Evolutionary conservation across 768 basidiomycete species (phyloP).

Genomic region (Grammothele lineata): DNA sequence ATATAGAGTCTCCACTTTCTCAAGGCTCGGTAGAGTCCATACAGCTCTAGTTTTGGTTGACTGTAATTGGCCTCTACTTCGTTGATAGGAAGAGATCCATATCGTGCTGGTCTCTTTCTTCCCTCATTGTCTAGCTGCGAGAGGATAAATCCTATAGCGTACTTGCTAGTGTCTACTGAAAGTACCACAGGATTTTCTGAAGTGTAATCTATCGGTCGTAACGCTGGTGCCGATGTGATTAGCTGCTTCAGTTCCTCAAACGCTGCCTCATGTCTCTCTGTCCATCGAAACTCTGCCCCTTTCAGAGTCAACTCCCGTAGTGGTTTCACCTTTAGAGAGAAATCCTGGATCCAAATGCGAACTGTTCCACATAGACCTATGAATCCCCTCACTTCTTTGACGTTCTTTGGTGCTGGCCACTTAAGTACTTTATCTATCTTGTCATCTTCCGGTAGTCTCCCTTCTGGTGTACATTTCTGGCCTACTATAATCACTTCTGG

Average conservation of each 20-base stretch:
- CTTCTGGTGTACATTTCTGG: too few species aligned
- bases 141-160: conserved; percentile 35
- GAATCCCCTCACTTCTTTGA: too few species aligned
- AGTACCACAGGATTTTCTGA: conserved; percentile 26
- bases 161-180: conserved; percentile 33
- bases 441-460: too few species aligned
- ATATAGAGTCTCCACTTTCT: neutral
- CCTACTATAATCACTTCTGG: conserved; percentile 4
- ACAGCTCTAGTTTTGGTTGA: conserved; percentile 26
- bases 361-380: too few species aligned
- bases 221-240: conserved; percentile 22
- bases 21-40: conserved; percentile 17
- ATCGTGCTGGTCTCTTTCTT: conserved; percentile 26
- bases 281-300: too few species aligned
- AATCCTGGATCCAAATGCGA: too few species aligned
- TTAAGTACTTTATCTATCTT: too few species aligned
- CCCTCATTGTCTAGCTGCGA: conserved; percentile 27
- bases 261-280: too few species aligned
- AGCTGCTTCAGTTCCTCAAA: conserved; percentile 25
- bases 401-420: too few species aligned
- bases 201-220: conserved; percentile 31
- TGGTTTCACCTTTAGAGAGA: too few species aligned
- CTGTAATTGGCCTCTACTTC: conserved; percentile 12
- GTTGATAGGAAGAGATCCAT: conserved; percentile 36
- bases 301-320: too few species aligned